Evolutionary conservation across 305 asterid species (phyloP), one percentile per base, ranked within the genome.

Genomic region (Ilex paraguariensis): DNA sequence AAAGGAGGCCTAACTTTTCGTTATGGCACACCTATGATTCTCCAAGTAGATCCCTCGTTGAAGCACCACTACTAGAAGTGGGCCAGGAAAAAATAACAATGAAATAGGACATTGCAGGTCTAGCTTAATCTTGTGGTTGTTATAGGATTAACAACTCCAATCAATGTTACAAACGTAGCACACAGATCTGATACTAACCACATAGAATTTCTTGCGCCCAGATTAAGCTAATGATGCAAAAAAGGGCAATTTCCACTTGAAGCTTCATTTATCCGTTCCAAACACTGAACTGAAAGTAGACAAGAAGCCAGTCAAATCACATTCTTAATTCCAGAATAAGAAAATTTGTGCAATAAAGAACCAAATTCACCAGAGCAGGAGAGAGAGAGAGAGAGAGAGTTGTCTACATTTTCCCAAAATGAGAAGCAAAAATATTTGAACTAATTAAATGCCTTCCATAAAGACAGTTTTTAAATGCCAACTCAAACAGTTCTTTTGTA

Each of bases 131-230:
- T 21, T 21, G 28, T 56, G 49, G 51, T 36, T 21, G 33, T 36
- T 8, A 46, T 46, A 10, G 7, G 13, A 13, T 46, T 3, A 3
- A 4, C 10, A 46, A 12, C 10, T 5, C 13, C 7, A 4, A 46
- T 10, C 13, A 46, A 46, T 10, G 15, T 12, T 3, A 13, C 10
- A 10, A 10, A 46, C 13, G 10, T 46, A 10, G 52, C 15, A 10
- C 13, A 11, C 15, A 46, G 15, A 10, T 8, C 10, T 46, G 13
- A 46, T 54, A 76, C 93, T 80, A 63, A 92, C 98, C 86, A 59
- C 86, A 78, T 42, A 71, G 76, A 70, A 56, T 39, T 36, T 68
- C 83, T 74, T 73, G 87, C 69, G 85, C 62, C 84, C 82, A 81
- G 65, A 73, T 57, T 53, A 78, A 53, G 68, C 61, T 64, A 60